Evolutionary conservation across 1,284 basidiomycete species (phyloP).

Genomic region (Takashimella tepidaria): DNA sequence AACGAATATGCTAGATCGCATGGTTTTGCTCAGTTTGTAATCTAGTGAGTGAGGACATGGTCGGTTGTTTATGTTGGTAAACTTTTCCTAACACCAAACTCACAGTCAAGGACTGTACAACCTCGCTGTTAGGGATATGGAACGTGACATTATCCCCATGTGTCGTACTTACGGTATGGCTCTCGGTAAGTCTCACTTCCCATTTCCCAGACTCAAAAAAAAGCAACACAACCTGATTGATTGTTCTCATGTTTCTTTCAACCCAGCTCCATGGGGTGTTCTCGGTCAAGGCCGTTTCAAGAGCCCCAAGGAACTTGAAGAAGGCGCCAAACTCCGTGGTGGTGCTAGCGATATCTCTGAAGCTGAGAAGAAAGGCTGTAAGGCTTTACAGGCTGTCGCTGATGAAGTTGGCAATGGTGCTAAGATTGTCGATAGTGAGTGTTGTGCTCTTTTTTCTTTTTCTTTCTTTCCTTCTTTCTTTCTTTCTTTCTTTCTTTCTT

Average conservation of each 20-base stretch:
- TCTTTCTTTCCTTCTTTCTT: no score
- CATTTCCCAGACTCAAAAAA: no score
- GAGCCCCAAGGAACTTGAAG: constrained; percentile 40
- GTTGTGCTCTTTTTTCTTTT: not conserved
- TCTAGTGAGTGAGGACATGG: constrained; percentile 46
- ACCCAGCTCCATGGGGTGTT: constrained; percentile 45
- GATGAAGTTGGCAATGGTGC: constrained; percentile 47
- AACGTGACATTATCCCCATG: constrained; percentile 62
- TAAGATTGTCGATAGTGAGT: constrained; percentile 30
- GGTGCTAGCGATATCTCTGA: constrained; percentile 18
- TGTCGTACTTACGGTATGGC: constrained; percentile 50
- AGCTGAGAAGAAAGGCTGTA: constrained; percentile 20
- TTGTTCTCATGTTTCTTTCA: not conserved
- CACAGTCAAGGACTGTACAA: constrained; percentile 54
- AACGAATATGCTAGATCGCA: constrained; percentile 55
- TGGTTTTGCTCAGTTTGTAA: constrained; percentile 54
- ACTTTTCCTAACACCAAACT: constrained; percentile 1
- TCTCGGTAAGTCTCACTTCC: constrained; percentile 23
- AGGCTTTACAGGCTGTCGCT: constrained; percentile 29
- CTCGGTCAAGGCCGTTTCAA: constrained; percentile 49
- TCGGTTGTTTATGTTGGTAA: no score
- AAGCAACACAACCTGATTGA: not conserved
- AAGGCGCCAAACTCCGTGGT: constrained; percentile 22
- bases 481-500: not conserved
- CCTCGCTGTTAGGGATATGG: constrained; percentile 51